These are phyloP conservation scores for Psilocybe cyanescens DNA, from an alignment of 768 basidiomycete genomes.

Conservation along the genomic window DNA sequence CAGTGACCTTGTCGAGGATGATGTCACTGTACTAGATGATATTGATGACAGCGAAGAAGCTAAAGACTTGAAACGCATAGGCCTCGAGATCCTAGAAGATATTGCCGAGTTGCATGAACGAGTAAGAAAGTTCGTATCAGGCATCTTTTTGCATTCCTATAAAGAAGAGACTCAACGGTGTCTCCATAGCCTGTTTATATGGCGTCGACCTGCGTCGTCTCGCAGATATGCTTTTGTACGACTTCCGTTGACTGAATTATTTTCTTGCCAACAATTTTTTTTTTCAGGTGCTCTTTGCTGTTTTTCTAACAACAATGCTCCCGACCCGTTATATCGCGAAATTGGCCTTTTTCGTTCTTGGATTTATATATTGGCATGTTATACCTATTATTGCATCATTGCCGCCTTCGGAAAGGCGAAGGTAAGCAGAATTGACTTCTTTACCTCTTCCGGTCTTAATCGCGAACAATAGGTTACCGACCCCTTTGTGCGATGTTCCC, in stretches of 20 bases:
- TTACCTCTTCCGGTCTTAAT: not conserved
- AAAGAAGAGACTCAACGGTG: not conserved
- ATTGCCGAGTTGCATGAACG: conserved; percentile 68
- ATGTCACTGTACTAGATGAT: conserved; percentile 33
- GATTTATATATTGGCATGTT: conserved; percentile 67
- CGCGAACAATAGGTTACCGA: conserved; percentile 41
- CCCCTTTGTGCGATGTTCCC: conserved; percentile 54
- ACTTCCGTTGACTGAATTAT: not conserved
- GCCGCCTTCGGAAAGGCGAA: conserved; percentile 45
- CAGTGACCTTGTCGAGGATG: conserved; percentile 3
- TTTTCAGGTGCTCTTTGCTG: conserved; percentile 39
- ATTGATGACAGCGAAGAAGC: conserved; percentile 36
- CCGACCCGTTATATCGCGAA: conserved; percentile 58
- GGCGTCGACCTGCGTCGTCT: conserved; percentile 61
- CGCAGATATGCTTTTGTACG: conserved; percentile 51
- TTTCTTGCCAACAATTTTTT: conserved; percentile 5
- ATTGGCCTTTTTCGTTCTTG: conserved; percentile 44
- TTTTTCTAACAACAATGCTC: conserved; percentile 45
- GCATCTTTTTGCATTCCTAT: not conserved
- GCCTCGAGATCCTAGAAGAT: conserved; percentile 45
- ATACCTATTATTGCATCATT: conserved; percentile 58
- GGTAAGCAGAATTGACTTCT: conserved; percentile 34
- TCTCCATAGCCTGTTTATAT: conserved; percentile 61
- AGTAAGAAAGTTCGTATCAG: conserved; percentile 55
- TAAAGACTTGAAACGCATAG: conserved; percentile 44